Evolutionary conservation across 2,329 filamentous ascomycete species (phyloP).

Genomic region (Chrysoporthe cubensis): DNA sequence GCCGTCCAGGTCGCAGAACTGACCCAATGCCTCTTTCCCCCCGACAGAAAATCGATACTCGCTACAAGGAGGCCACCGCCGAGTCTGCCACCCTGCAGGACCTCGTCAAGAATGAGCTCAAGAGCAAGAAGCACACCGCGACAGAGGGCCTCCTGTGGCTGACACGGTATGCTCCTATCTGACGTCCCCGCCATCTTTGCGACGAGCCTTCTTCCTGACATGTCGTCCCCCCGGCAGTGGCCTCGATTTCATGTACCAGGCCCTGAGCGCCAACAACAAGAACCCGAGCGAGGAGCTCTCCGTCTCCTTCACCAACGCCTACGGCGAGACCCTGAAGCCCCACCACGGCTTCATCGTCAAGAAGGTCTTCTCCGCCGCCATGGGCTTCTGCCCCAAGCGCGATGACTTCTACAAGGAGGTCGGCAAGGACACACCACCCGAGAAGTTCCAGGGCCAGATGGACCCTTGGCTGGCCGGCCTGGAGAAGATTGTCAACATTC

Average conservation of each 20-base stretch:
- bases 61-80: slow-evolving; percentile 75
- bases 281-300: slow-evolving; percentile 75
- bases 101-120: slow-evolving; percentile 84
- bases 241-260: slow-evolving; percentile 90
- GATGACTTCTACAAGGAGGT: slow-evolving; percentile 93
- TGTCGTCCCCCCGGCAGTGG: slow-evolving; percentile 59
- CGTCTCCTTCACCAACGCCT: slow-evolving; percentile 84
- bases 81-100: slow-evolving; percentile 85
- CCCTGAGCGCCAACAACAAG: slow-evolving; percentile 76
- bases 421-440: slow-evolving; percentile 60
- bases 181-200: not conserved
- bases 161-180: slow-evolving; percentile 63
- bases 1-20: not conserved
- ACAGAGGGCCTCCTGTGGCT: slow-evolving; percentile 93
- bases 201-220: slow-evolving; percentile 25
- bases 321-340: slow-evolving; percentile 84
- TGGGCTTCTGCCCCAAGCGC: slow-evolving; percentile 90
- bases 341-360: slow-evolving; percentile 90
- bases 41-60: slow-evolving; percentile 81
- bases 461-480: slow-evolving; percentile 75
- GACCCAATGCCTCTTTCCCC: not conserved
- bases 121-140: slow-evolving; percentile 84
- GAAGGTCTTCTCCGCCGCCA: slow-evolving; percentile 89
- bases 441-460: slow-evolving; percentile 67
- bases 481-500: slow-evolving; percentile 76